Evolutionary conservation across 345 rosid genomes (phyloP), one percentile per base, ranked within the genome.

Genomic region (Salix dunnii): DNA sequence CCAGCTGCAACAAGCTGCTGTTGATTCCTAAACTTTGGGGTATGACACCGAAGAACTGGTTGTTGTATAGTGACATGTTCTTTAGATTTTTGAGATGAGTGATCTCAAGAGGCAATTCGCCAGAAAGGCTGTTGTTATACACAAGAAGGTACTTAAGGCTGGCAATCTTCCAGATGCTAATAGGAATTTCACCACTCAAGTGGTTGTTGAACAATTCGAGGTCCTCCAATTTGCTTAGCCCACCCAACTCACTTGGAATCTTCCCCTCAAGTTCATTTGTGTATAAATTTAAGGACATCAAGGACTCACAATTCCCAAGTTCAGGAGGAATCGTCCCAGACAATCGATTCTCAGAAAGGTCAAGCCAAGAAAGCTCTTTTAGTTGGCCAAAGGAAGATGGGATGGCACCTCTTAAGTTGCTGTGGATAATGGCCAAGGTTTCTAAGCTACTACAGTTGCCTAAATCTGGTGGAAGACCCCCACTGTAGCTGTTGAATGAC

Each of bases 341-440:
- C 77, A 92, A 83, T 25, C 36, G 77, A 84, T 94, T 94, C 78
- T 89, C 89, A 21, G 88, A 87, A n/a, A 94, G 90, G 68, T 90
- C 91, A 43, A 94, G 88, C 4, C 0, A 0, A 2, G 70, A 46
- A 67, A 94, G 89, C 62, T 51, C 84, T 72, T 78, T 74, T 4
- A 94, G 78, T 46, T 71, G 76, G 70, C 94, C 96, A n/a, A 92
- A 30, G 2, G 96, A 88, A 63, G 96, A 74, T 12, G 97, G 98
- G 35, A 94, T 90, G 7, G 70, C 43, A 60, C 97, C 94, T 0
- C 82, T 83, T 62, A 94, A 81, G 81, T 86, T 85, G 79, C 89
- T 80, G 66, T 33, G 48, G 31, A 90, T 84, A 40, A 86, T 82
- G 4, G 76, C 84, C 60, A 92, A 71, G 27, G 31, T 65, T 4